These are phyloP conservation scores for Saturnispora galanensis DNA, from an alignment of 805 yeast species.

Conservation along the genomic window DNA sequence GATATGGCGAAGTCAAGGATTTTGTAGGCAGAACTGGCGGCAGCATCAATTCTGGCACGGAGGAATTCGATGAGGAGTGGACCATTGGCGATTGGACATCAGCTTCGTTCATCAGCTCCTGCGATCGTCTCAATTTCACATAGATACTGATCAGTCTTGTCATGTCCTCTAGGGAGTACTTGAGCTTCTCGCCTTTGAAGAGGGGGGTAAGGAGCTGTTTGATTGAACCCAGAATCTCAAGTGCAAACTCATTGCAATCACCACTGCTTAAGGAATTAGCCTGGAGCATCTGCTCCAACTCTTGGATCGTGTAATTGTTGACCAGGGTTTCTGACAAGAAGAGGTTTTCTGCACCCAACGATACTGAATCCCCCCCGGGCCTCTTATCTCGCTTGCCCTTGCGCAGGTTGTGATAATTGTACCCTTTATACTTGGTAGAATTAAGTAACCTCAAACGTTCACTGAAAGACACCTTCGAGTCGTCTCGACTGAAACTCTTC, in stretches of 20 bases:
- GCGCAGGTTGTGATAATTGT: constrained; percentile 20
- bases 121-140: constrained; percentile 19
- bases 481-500: constrained; percentile 21
- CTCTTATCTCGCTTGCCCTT: constrained; percentile 23
- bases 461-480: constrained; percentile 18
- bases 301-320: constrained; percentile 18
- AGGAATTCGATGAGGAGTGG: constrained; percentile 8
- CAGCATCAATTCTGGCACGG: not conserved
- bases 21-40: not conserved
- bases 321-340: not conserved
- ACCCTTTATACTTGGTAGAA: constrained; percentile 23
- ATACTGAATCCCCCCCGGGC: too few relatives aligned
- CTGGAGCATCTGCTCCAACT: constrained; percentile 22
- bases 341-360: not conserved
- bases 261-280: constrained; percentile 22
- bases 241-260: constrained; percentile 33
- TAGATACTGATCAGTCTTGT: constrained; percentile 36
- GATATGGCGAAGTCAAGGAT: not conserved
- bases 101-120: constrained; percentile 2
- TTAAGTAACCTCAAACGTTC: constrained; percentile 10
- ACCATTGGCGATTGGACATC: not conserved
- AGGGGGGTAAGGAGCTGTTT: constrained; percentile 34
- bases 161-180: constrained; percentile 48
- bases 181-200: constrained; percentile 38
- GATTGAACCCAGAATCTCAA: constrained; percentile 42